A percentile compares a stretch with the other conserved stretches of the same genome.
Conservation (phyloP, 352 stramenopile genomes). For the Hyaloperonospora brassicae region DNA sequence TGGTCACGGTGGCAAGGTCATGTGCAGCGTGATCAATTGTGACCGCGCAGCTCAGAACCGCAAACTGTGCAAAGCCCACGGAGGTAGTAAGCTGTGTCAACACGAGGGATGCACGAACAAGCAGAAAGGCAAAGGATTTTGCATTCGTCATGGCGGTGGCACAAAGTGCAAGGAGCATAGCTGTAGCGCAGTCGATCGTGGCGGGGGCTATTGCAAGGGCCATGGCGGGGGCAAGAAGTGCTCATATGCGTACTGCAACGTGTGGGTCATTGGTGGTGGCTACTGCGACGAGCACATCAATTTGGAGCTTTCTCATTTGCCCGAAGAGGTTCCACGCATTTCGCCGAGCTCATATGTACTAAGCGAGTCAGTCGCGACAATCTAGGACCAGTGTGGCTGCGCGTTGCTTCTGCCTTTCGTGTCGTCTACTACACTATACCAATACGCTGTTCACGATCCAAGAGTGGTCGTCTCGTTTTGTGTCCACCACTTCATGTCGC, state of each 20-base stretch:
- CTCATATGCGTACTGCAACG: constrained; percentile 53
- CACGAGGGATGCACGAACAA: constrained; percentile 75
- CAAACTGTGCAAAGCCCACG: constrained; percentile 78
- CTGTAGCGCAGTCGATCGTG: constrained; percentile 61
- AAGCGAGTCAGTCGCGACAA: constrained; percentile 48
- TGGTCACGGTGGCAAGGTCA: constrained; percentile 70
- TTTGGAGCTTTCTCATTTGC: constrained; percentile 43
- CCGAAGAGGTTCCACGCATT: constrained; percentile 51
- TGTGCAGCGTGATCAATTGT: constrained; percentile 74
- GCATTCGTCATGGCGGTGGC: constrained; percentile 75
- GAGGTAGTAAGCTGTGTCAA: constrained; percentile 61
- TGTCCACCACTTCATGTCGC: no score
- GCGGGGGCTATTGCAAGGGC: constrained; percentile 77
- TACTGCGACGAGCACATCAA: constrained; percentile 66
- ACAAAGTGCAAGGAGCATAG: constrained; percentile 64
- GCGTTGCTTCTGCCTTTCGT: no score
- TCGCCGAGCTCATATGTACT: constrained; percentile 63
- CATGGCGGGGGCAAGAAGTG: constrained; percentile 82
- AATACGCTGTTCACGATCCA: no score
- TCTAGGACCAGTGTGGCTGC: constrained; percentile 21
- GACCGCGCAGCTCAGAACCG: constrained; percentile 71
- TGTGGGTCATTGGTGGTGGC: constrained; percentile 72
- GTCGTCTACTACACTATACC: no score
- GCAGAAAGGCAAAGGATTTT: constrained; percentile 78
- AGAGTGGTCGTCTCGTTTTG: no score